A percentile compares a stretch with the other conserved stretches of the same genome.
Evolutionary conservation across 2,329 filamentous ascomycete genomes (phyloP).

Genomic region (Pyricularia sp.): DNA sequence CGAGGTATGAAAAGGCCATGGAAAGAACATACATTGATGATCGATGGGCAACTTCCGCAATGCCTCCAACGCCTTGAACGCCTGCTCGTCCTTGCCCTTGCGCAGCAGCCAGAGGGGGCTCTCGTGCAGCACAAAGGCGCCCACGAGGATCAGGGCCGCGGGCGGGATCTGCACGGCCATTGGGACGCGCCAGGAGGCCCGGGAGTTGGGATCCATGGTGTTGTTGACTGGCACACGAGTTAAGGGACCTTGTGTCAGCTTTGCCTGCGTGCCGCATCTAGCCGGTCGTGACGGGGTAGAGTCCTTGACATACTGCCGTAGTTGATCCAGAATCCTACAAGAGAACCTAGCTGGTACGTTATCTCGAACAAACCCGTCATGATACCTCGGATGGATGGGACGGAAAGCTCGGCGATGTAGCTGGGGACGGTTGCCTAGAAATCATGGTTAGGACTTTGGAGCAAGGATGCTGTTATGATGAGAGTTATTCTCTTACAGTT

Average conservation of each 20-base stretch:
- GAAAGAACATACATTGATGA: slow-evolving; percentile 13
- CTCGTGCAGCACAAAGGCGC: slow-evolving; percentile 33
- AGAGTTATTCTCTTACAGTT: slow-evolving; percentile 16
- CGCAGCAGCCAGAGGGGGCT: slow-evolving; percentile 32
- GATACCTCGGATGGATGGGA: slow-evolving; percentile 47
- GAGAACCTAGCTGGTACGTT: slow-evolving; percentile 41
- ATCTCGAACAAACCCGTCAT: slow-evolving; percentile 44
- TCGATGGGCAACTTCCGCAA: slow-evolving; percentile 34
- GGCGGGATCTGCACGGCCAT: slow-evolving; percentile 38
- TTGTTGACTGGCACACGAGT: slow-evolving; percentile 17
- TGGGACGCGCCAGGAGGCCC: slow-evolving; percentile 35
- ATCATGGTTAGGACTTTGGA: not conserved
- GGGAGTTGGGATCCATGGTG: slow-evolving; percentile 22
- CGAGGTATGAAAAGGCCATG: no score
- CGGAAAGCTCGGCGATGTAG: slow-evolving; percentile 54
- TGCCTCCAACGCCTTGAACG: slow-evolving; percentile 27
- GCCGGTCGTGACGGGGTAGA: no score
- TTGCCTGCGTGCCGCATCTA: no score
- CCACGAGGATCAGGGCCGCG: slow-evolving; percentile 29
- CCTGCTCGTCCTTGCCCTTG: slow-evolving; percentile 27
- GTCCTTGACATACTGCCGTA: slow-evolving; percentile 20
- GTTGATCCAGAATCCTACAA: slow-evolving; percentile 44
- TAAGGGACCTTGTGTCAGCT: not conserved
- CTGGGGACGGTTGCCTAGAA: slow-evolving; percentile 45
- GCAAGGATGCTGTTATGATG: not conserved